Evolutionary conservation across 345 rosid species (phyloP).

Genomic region (Adansonia digitata): DNA sequence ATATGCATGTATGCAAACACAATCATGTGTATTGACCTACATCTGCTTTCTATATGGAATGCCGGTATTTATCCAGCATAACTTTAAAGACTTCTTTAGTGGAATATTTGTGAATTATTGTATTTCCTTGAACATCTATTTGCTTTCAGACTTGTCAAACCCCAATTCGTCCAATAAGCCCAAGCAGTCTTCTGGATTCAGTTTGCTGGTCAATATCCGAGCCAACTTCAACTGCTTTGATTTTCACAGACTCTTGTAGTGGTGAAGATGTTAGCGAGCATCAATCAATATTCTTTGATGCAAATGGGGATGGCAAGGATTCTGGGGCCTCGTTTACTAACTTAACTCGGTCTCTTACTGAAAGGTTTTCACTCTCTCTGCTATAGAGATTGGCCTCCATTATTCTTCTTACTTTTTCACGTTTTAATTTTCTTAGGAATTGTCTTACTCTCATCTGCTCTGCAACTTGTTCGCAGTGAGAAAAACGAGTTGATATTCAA

Average conservation of each 20-base stretch:
- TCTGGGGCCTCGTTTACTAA: conserved; percentile 70
- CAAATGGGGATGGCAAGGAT: conserved; percentile 52
- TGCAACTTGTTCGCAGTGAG: conserved; percentile 52
- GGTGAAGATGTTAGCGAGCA: conserved; percentile 44
- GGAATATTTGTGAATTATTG: not conserved
- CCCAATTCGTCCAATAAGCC: conserved; percentile 79
- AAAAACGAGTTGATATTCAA: conserved; percentile 66
- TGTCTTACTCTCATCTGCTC: conserved; percentile 14
- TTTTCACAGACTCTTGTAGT: conserved; percentile 60
- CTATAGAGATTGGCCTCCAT: not conserved
- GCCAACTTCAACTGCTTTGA: conserved; percentile 69
- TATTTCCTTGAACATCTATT: conserved; percentile 12
- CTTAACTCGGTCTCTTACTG: conserved; percentile 66
- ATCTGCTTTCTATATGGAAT: not conserved
- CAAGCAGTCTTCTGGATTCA: conserved; percentile 77
- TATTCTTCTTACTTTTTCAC: not conserved
- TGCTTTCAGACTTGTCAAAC: conserved; percentile 73
- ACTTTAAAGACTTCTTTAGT: not conserved
- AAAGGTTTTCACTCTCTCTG: conserved; percentile 45
- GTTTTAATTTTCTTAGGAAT: not conserved
- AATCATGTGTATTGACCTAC: not conserved
- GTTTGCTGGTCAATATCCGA: conserved; percentile 96
- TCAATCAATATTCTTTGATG: conserved; percentile 51
- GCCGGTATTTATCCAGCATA: not conserved
- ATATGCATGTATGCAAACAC: not conserved